A percentile compares a stretch with the other conserved stretches of the same genome.
These are phyloP conservation scores for Aspergillus tamarii DNA, from an alignment of 2,329 filamentous ascomycete genomes.

Conservation along the genomic window DNA sequence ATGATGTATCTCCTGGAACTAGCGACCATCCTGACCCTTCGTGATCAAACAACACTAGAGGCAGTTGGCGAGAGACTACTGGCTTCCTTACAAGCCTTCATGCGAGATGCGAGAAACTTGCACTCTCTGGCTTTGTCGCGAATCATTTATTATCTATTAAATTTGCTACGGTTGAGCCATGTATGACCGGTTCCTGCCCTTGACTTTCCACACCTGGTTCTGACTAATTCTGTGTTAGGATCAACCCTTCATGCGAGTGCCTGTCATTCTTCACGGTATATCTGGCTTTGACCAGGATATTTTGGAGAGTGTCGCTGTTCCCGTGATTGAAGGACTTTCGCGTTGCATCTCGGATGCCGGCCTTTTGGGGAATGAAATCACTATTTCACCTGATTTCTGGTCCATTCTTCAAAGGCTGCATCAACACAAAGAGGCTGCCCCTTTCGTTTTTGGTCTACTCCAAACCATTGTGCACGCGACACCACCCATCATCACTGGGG, in stretches of 20 bases:
- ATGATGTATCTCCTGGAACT: constrained; percentile 91
- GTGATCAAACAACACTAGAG: constrained; percentile 73
- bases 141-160: constrained; percentile 83
- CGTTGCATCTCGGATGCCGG: constrained; percentile 78
- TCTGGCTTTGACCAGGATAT: constrained; percentile 81
- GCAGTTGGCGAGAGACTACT: constrained; percentile 78
- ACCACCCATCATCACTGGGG: constrained; percentile 84
- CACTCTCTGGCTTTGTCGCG: constrained; percentile 84
- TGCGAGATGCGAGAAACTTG: constrained; percentile 76
- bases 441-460: constrained; percentile 83
- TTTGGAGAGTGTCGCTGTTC: constrained; percentile 73
- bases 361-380: constrained; percentile 84
- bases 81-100: constrained; percentile 75
- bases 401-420: constrained; percentile 79
- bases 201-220: neutral
- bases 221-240: constrained; percentile 57
- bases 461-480: constrained; percentile 72
- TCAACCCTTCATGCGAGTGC: constrained; percentile 86
- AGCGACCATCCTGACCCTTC: constrained; percentile 77
- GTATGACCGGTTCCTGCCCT: constrained; percentile 53
- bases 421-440: constrained; percentile 68
- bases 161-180: constrained; percentile 80
- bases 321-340: constrained; percentile 77
- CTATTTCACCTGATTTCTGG: constrained; percentile 98
- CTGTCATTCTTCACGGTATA: constrained; percentile 87